phyloP scores from a whole-genome alignment of 805 yeast genomes.

The Metschnikowia chrysomelidarum region DNA sequence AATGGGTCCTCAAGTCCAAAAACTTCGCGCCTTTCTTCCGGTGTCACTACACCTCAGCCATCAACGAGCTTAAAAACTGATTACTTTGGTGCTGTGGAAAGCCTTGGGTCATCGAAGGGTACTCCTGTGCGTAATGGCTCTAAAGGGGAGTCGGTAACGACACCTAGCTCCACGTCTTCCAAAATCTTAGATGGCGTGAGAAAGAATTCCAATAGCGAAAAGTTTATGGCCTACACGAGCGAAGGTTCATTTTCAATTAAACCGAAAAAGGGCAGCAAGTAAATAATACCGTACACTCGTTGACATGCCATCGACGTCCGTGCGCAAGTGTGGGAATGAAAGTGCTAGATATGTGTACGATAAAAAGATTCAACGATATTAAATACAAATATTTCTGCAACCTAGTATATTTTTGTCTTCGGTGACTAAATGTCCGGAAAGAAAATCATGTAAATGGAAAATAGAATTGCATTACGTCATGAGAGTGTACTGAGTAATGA shows the following conservation, averaged over 20 bases:
- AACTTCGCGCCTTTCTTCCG: conserved; percentile 2
- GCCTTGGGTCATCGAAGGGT: conserved; percentile 5
- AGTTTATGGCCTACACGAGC: conserved; percentile 40
- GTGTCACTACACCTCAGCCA: conserved; percentile 10
- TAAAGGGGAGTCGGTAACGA: not conserved
- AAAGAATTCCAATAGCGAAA: conserved; percentile 22
- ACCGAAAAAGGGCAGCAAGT: conserved; percentile 32
- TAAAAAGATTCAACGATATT: too few relatives aligned
- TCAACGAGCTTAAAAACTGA: conserved; percentile 8
- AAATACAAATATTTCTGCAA: too few relatives aligned
- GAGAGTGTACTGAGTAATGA: too few relatives aligned
- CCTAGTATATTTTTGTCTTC: too few relatives aligned
- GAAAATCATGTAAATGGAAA: too few relatives aligned
- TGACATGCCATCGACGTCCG: too few relatives aligned
- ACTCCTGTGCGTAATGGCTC: conserved; percentile 6
- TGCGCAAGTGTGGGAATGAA: too few relatives aligned
- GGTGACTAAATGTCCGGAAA: too few relatives aligned
- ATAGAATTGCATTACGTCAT: too few relatives aligned
- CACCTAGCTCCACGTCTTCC: conserved; percentile 7
- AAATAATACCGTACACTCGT: too few relatives aligned
- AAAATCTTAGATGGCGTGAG: conserved; percentile 1
- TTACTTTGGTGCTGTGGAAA: conserved; percentile 13
- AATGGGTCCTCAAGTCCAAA: conserved; percentile 11
- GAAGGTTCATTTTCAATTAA: conserved; percentile 41
- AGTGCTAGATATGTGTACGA: too few relatives aligned